A percentile compares a stretch with the other conserved stretches of the same genome.
Evolutionary conservation across 805 yeast species (phyloP).

Genomic region (Monosporozyma unispora): DNA sequence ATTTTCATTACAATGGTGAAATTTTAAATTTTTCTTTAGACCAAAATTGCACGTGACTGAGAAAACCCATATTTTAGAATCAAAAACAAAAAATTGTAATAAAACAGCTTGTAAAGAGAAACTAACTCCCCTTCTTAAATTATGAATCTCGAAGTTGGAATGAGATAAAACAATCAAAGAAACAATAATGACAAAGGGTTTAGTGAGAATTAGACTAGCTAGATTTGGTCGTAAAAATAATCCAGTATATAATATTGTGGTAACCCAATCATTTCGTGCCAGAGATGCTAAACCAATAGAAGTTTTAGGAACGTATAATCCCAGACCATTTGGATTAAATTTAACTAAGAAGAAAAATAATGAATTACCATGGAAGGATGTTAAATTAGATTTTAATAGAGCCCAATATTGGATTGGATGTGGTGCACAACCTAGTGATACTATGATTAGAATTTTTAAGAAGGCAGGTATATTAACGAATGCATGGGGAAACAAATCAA

Average conservation of each 20-base stretch:
- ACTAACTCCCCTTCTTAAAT: background rate
- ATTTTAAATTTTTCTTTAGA: background rate
- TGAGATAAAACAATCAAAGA: too few relatives aligned
- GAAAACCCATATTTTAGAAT: too few relatives aligned
- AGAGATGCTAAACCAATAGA: slow-evolving; percentile 85
- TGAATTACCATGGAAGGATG: slow-evolving; percentile 60
- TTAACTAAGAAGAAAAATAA: slow-evolving; percentile 36
- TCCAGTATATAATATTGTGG: slow-evolving; percentile 89
- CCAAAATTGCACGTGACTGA: background rate
- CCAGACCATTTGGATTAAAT: slow-evolving; percentile 41
- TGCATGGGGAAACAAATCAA: slow-evolving; percentile 18
- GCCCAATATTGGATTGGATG: slow-evolving; percentile 96
- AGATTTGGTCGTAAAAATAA: slow-evolving; percentile 83
- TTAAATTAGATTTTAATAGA: slow-evolving; percentile 76
- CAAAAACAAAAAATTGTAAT: background rate
- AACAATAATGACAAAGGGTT: slow-evolving; percentile 37
- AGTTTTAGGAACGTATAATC: slow-evolving; percentile 89
- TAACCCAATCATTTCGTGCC: slow-evolving; percentile 66
- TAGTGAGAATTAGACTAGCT: slow-evolving; percentile 82
- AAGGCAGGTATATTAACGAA: slow-evolving; percentile 53
- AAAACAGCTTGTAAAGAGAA: too few relatives aligned
- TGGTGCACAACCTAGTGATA: slow-evolving; percentile 88
- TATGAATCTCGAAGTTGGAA: too few relatives aligned
- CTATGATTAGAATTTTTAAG: slow-evolving; percentile 66
- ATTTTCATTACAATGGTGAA: background rate